Evolutionary conservation across 768 basidiomycete species (phyloP).

Genomic region (Naganishia onofrii): DNA sequence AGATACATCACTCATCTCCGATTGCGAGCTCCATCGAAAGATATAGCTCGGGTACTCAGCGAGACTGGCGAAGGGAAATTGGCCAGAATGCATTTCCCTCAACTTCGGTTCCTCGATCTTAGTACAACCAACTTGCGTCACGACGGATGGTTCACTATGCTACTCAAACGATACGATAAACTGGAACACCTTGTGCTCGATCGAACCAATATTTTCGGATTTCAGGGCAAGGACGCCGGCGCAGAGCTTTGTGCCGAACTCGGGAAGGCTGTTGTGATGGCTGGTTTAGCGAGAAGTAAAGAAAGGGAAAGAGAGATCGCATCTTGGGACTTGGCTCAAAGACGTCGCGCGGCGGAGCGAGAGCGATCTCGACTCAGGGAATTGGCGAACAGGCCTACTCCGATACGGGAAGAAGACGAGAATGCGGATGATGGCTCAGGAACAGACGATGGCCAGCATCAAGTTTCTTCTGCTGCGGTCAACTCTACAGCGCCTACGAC

Average conservation of each 20-base stretch:
- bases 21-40: slow-evolving; percentile 66
- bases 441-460: neutral
- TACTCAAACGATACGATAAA: slow-evolving; percentile 59
- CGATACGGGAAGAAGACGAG: slow-evolving; percentile 24
- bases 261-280: slow-evolving; percentile 58
- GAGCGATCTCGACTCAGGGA: slow-evolving; percentile 29
- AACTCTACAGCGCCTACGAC: slow-evolving; percentile 14
- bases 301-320: slow-evolving; percentile 63
- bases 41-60: slow-evolving; percentile 46
- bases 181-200: slow-evolving; percentile 72
- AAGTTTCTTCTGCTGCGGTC: neutral
- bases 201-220: slow-evolving; percentile 61
- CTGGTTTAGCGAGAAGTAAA: slow-evolving; percentile 63
- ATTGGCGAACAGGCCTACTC: neutral
- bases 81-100: slow-evolving; percentile 53
- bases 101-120: slow-evolving; percentile 67
- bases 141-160: slow-evolving; percentile 46
- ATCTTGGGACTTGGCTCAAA: slow-evolving; percentile 40
- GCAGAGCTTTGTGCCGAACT: slow-evolving; percentile 63
- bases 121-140: slow-evolving; percentile 62
- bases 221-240: slow-evolving; percentile 57
- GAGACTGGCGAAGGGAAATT: slow-evolving; percentile 25
- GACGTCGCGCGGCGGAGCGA: slow-evolving; percentile 41
- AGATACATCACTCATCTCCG: slow-evolving; percentile 60
- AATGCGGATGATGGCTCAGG: slow-evolving; percentile 7